phyloP scores from a whole-genome alignment of 2,329 filamentous ascomycete species.

The Aspergillus neotritici region DNA sequence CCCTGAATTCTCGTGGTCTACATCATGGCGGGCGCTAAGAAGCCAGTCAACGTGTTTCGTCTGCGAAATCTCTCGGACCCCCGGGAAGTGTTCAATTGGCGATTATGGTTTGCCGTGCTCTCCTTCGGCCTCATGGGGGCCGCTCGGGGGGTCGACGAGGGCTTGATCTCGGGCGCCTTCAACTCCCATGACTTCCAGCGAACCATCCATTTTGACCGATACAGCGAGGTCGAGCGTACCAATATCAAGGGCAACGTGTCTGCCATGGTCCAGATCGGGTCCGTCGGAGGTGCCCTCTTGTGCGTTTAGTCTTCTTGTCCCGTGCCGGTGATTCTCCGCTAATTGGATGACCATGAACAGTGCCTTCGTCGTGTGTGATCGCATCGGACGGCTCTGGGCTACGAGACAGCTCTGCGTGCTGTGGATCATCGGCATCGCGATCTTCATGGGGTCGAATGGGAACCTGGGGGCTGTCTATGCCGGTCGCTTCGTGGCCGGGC shows the following conservation, averaged over 20 bases:
- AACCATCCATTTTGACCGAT: slow-evolving; percentile 53
- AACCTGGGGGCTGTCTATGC: slow-evolving; percentile 39
- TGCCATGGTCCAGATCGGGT: slow-evolving; percentile 75
- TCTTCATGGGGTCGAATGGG: slow-evolving; percentile 40
- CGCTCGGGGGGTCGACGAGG: slow-evolving; percentile 73
- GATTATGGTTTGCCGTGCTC: slow-evolving; percentile 69
- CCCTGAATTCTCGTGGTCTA: too few relatives aligned
- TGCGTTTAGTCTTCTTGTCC: slow-evolving; percentile 21
- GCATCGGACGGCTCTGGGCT: slow-evolving; percentile 41
- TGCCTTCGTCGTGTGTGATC: slow-evolving; percentile 45
- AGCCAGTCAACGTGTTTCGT: slow-evolving; percentile 51
- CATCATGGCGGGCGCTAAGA: slow-evolving; percentile 43
- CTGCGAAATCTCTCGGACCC: slow-evolving; percentile 61
- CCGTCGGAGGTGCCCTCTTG: slow-evolving; percentile 64
- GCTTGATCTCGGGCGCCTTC: slow-evolving; percentile 67
- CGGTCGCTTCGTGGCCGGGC: slow-evolving; percentile 40
- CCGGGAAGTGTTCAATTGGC: slow-evolving; percentile 68
- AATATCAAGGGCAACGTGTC: slow-evolving; percentile 72
- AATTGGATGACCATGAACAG: slow-evolving; percentile 27
- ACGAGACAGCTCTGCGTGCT: slow-evolving; percentile 38
- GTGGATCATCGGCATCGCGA: slow-evolving; percentile 39
- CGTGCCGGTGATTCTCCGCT: background rate
- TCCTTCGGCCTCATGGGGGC: slow-evolving; percentile 71
- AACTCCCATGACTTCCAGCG: slow-evolving; percentile 59
- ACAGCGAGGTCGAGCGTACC: slow-evolving; percentile 51